These are phyloP conservation scores for Nannizzia gypsea DNA, from an alignment of 2,329 filamentous ascomycete species.

Conservation along the genomic window DNA sequence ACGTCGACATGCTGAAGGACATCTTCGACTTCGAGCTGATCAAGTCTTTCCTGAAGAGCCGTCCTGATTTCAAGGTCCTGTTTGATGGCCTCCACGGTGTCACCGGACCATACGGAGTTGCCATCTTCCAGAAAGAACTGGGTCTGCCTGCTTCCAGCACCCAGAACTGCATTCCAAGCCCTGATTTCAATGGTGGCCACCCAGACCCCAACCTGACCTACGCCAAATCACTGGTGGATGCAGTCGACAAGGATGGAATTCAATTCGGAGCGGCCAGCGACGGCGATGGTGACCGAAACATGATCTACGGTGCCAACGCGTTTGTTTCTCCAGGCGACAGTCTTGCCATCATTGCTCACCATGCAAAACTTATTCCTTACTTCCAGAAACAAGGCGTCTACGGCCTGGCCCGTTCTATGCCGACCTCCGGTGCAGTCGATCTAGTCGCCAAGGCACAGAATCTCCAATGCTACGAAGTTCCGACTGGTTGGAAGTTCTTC, in stretches of 20 bases:
- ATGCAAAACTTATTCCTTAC: conserved; percentile 92
- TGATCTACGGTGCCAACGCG: conserved; percentile 96
- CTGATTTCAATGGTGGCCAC: conserved; percentile 94
- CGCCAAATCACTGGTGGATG: conserved; percentile 85
- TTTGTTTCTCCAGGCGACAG: conserved; percentile 97
- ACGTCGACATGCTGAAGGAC: conserved; percentile 88
- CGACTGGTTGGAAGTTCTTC: conserved; percentile 99
- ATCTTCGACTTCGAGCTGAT: conserved; percentile 98
- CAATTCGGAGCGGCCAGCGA: conserved; percentile 96
- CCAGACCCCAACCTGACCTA: conserved; percentile 97
- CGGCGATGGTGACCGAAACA: conserved; percentile 96
- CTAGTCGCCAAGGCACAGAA: conserved; percentile 91
- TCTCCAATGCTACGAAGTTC: conserved; percentile 86
- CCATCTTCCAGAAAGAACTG: conserved; percentile 90
- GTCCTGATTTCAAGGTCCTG: conserved; percentile 89
- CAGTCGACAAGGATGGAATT: conserved; percentile 79
- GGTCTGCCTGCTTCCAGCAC: conserved; percentile 64
- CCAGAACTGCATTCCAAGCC: conserved; percentile 84
- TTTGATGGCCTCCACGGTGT: conserved; percentile 93
- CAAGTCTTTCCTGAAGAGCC: conserved; percentile 76
- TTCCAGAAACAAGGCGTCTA: conserved; percentile 97
- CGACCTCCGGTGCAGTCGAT: conserved; percentile 88
- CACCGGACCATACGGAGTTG: conserved; percentile 85
- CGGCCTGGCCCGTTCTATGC: conserved; percentile 93
- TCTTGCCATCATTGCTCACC: conserved; percentile 93